Percentiles rank a stretch among this genome's conserved stretches.
Evolutionary conservation across 225 moss, liverwort and hornwort species (phyloP).

Genomic region (Pseudisothecium myosuroides): DNA sequence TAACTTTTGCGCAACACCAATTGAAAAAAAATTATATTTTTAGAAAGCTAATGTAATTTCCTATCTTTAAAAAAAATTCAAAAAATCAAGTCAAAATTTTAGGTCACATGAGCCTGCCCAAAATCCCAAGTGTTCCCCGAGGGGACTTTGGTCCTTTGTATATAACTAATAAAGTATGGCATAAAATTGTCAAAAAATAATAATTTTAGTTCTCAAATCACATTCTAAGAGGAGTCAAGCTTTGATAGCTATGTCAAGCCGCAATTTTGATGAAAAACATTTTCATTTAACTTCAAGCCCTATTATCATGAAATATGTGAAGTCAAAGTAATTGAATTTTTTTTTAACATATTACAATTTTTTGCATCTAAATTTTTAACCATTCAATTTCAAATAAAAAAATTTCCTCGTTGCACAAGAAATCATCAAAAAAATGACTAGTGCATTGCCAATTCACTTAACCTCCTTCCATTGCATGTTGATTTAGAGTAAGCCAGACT

Average conservation of each 20-base stretch:
- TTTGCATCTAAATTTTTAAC: neutral
- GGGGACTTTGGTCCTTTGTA: no score
- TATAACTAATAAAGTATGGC: neutral
- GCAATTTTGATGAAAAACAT: neutral
- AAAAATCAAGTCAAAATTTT: no score
- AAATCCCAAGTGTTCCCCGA: no score
- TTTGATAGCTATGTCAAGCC: neutral
- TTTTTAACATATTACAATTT: accelerated
- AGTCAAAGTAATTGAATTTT: neutral
- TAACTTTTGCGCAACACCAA: no score
- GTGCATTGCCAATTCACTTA: no score
- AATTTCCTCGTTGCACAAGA: neutral
- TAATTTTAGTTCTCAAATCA: no score
- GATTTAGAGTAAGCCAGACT: neutral
- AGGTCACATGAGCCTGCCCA: no score
- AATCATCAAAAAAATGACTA: neutral
- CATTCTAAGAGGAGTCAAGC: neutral
- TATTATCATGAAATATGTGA: neutral
- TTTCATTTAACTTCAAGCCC: neutral
- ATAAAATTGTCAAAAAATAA: neutral
- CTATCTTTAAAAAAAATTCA: no score
- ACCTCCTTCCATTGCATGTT: accelerated
- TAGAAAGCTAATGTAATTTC: no score
- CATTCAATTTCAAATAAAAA: neutral
- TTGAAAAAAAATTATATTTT: no score